phyloP scores from a whole-genome alignment of 2,329 filamentous ascomycete species.

The Neofusicoccum ribis region DNA sequence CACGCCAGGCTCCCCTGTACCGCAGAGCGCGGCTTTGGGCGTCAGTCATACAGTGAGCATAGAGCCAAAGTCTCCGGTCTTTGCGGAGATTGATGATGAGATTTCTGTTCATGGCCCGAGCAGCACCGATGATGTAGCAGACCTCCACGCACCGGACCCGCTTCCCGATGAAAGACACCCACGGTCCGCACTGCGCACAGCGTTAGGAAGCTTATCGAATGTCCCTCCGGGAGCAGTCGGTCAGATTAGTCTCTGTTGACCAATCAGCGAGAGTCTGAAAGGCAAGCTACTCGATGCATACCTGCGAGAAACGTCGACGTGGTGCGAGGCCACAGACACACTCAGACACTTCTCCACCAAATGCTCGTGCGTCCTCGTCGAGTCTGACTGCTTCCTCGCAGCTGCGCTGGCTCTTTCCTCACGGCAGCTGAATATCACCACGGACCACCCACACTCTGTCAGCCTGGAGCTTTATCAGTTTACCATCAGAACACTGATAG shows the following conservation, averaged over 20 bases:
- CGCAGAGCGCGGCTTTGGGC: no score
- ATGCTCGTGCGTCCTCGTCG: not conserved
- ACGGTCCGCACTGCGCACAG: not conserved
- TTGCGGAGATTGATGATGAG: not conserved
- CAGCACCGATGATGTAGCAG: not conserved
- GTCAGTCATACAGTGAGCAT: no score
- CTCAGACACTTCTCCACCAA: not conserved
- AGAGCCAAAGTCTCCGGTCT: no score
- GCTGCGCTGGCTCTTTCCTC: not conserved
- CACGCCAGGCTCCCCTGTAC: no score
- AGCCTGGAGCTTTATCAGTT: conserved; percentile 9
- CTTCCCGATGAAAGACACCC: not conserved
- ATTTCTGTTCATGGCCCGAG: no score
- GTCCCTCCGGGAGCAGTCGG: not conserved
- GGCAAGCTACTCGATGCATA: not conserved
- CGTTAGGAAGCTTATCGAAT: not conserved
- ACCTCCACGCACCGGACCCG: no score
- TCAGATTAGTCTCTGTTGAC: not conserved
- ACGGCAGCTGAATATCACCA: not conserved
- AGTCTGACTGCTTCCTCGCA: not conserved
- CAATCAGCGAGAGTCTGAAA: not conserved
- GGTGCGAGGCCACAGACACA: not conserved
- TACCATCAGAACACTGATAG: not conserved
- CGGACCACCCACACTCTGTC: not conserved
- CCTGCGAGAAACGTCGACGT: not conserved